Base-by-base conservation (phyloP, 2,329 filamentous ascomycete genomes). In the Herpotrichia juniperi region DNA sequence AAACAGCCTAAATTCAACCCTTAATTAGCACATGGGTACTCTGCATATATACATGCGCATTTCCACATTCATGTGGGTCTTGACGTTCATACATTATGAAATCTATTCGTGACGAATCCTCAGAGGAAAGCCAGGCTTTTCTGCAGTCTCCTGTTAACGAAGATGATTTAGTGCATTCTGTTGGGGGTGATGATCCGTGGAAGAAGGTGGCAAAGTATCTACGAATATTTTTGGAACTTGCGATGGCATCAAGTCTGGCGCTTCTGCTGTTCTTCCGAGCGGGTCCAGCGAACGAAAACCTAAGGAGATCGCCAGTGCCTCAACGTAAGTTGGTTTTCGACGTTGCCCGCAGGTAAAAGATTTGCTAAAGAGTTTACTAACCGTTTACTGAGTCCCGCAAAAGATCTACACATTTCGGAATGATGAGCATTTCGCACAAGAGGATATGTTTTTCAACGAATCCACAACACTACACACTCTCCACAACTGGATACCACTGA, bases 381-480 rank as follows among this genome's bases (percentile, higher is more conserved):
- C 34, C 7, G 8, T 10, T 28, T 3, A 4, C 10, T 12, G 35
- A 62, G 60, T 63, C 21, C 60, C 60, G 8, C 53, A 55, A 22
- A 65, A 65, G 44, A 57, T 63, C 4, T 61, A 59, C 45, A 63
- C 54, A 8, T 65, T 65, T 45, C 50, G 48, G 34, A 59, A 51
- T 32, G 58, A 65, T 42, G 53, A 56, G 1, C 44, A 51, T 19
- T 65, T 62, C 50, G 50, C 54, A 3, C 54, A 50, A 8, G 57
- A 65, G 31, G 54, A 53, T 37, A 65, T 65, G 62, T 65, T 65
- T 53, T 51, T 60, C 31, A 65, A 63, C 51, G 54, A 62, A 44
- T 49, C 53, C 2, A 49, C 48, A 2, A 65, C 58, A 1, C 57
- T 65, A 5, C 55, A 55, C 19, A 59, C 62, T 16, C 54, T 65